phyloP scores from a whole-genome alignment of 257 asterid genomes.

The Gentiana macrophylla region DNA sequence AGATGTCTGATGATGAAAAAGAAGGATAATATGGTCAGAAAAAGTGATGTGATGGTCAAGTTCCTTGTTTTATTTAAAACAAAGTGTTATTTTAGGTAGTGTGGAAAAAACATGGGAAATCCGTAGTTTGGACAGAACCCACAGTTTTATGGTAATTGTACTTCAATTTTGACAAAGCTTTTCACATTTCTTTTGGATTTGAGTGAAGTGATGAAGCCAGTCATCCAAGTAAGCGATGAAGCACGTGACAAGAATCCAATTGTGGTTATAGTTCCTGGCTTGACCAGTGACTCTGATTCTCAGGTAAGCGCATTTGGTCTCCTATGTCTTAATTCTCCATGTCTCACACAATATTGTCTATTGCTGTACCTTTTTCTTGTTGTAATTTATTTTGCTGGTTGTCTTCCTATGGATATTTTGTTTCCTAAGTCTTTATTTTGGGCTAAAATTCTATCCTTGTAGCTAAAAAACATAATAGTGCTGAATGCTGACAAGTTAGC shows the following conservation, averaged over 20 bases:
- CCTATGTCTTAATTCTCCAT: slow-evolving; percentile 2
- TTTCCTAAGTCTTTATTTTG: too few relatives aligned
- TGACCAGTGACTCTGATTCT: slow-evolving; percentile 77
- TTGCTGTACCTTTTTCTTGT: slow-evolving; percentile 7
- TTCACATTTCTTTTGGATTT: slow-evolving; percentile 1
- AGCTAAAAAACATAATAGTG: too few relatives aligned
- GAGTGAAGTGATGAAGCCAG: slow-evolving; percentile 28
- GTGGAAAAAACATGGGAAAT: too few relatives aligned
- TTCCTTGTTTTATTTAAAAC: too few relatives aligned
- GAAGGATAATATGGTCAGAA: too few relatives aligned
- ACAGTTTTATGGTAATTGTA: slow-evolving; percentile 1
- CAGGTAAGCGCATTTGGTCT: slow-evolving; percentile 40
- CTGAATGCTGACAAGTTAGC: too few relatives aligned
- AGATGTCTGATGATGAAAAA: too few relatives aligned
- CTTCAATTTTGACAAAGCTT: not conserved
- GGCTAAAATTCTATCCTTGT: too few relatives aligned
- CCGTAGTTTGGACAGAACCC: not conserved
- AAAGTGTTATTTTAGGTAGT: not conserved
- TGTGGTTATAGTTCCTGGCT: slow-evolving; percentile 67
- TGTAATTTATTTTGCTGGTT: not conserved
- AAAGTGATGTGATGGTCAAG: too few relatives aligned
- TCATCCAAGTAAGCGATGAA: slow-evolving; percentile 26
- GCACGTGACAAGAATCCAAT: slow-evolving; percentile 46
- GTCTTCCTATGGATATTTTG: too few relatives aligned
- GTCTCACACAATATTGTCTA: not conserved